Percentiles rank a stretch among this genome's conserved stretches.
Conservation (phyloP, 2,329 filamentous ascomycete species). For the Fusarium sp. region DNA sequence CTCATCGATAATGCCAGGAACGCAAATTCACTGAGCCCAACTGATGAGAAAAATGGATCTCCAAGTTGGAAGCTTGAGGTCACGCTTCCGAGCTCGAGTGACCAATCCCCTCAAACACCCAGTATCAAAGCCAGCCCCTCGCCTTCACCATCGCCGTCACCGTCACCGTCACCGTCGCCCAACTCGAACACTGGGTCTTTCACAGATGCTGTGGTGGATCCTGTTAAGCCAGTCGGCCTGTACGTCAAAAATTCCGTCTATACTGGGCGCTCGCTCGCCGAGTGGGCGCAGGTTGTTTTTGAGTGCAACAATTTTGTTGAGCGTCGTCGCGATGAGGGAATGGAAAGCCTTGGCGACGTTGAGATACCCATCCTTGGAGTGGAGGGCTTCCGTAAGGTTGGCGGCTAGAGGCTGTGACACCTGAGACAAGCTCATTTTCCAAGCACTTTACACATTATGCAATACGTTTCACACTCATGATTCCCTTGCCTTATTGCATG, state of each 20-base stretch:
- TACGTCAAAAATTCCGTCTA: slow-evolving; percentile 66
- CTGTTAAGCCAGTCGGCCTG: slow-evolving; percentile 58
- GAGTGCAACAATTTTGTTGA: slow-evolving; percentile 88
- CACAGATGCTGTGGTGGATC: slow-evolving; percentile 50
- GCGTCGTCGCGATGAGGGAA: slow-evolving; percentile 77
- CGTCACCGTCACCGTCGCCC: slow-evolving; percentile 28
- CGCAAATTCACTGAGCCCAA: slow-evolving; percentile 53
- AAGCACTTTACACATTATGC: neutral
- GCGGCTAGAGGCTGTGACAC: slow-evolving; percentile 39
- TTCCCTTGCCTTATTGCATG: slow-evolving; percentile 11
- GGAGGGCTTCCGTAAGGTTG: slow-evolving; percentile 54
- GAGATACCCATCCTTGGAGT: slow-evolving; percentile 63
- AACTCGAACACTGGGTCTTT: slow-evolving; percentile 38
- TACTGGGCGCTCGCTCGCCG: slow-evolving; percentile 77
- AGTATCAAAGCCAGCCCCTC: slow-evolving; percentile 15
- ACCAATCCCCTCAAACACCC: slow-evolving; percentile 16
- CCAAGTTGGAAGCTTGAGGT: slow-evolving; percentile 34
- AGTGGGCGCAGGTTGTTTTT: slow-evolving; percentile 79
- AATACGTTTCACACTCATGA: slow-evolving; percentile 4
- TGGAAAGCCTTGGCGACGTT: slow-evolving; percentile 72
- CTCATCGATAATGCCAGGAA: slow-evolving; percentile 63
- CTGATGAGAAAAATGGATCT: slow-evolving; percentile 40
- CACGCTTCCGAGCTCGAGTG: slow-evolving; percentile 34
- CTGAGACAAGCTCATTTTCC: neutral
- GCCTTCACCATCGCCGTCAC: slow-evolving; percentile 9